These are phyloP conservation scores for Nicotiana otophora DNA, from an alignment of 257 asterid species.

Conservation along the genomic window DNA sequence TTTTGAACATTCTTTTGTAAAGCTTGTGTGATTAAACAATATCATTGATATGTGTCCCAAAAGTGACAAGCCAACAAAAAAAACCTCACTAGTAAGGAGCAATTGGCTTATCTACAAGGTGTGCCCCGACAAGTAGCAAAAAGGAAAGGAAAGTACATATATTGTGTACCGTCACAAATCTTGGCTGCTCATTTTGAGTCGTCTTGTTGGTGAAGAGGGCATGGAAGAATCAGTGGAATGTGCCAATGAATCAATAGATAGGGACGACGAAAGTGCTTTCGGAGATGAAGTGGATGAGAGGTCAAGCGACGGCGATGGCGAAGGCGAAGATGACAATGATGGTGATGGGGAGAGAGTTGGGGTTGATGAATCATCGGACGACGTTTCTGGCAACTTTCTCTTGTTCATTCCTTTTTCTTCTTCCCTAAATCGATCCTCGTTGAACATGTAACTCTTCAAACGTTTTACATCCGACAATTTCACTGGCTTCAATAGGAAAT, in stretches of 20 bases:
- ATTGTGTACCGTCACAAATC: background rate
- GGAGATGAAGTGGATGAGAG: conserved; percentile 26
- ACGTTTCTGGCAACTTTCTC: conserved; percentile 51
- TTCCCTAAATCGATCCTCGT: conserved; percentile 34
- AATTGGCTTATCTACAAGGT: conserved; percentile 15
- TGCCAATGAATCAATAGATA: background rate
- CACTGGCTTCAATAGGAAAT: conserved; percentile 86
- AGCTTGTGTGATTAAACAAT: background rate
- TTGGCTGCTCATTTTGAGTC: conserved; percentile 26
- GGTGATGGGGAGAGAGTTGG: conserved; percentile 18
- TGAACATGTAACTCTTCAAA: conserved; percentile 68
- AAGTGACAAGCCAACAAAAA: conserved; percentile 35
- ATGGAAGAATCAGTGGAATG: conserved; percentile 16
- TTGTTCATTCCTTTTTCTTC: conserved; percentile 47
- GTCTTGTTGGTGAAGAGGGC: conserved; percentile 46
- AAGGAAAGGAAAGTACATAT: background rate
- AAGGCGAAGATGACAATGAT: conserved; percentile 30
- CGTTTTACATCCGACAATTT: conserved; percentile 71
- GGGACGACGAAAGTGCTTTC: background rate
- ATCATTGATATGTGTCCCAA: conserved; percentile 12
- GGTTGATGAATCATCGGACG: conserved; percentile 21
- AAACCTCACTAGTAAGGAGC: conserved; percentile 21
- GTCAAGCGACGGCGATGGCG: conserved; percentile 32
- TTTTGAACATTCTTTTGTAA: background rate
- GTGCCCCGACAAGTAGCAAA: background rate